Evolutionary conservation across 805 yeast species (phyloP).

Genomic region (Saccharomycopsis sp.): DNA sequence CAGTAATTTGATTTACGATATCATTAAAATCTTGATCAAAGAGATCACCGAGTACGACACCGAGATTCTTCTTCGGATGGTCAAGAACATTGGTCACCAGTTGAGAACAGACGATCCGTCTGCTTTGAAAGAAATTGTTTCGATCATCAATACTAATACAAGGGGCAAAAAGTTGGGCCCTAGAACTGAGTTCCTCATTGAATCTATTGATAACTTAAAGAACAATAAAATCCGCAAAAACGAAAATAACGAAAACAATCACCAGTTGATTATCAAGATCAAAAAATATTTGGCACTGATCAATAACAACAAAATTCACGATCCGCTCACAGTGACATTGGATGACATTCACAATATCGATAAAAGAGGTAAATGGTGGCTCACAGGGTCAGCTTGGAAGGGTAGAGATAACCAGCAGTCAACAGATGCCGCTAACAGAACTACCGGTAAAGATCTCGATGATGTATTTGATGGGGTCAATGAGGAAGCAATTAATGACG

Average conservation of each 20-base stretch:
- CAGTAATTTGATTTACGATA: conserved; percentile 68
- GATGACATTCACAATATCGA: conserved; percentile 75
- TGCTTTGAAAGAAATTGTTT: conserved; percentile 73
- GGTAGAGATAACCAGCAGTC: conserved; percentile 38
- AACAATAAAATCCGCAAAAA: conserved; percentile 70
- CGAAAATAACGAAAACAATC: conserved; percentile 37
- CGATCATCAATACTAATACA: conserved; percentile 43
- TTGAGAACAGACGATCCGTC: conserved; percentile 86
- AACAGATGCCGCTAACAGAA: conserved; percentile 21
- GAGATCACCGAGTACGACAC: conserved; percentile 65
- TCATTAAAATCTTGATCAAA: conserved; percentile 47
- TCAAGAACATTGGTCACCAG: conserved; percentile 74
- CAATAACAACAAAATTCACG: conserved; percentile 41
- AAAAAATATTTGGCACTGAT: conserved; percentile 57
- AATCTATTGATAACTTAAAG: conserved; percentile 76
- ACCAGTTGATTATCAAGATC: conserved; percentile 46
- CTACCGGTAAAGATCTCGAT: conserved; percentile 12
- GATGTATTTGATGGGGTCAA: conserved; percentile 25
- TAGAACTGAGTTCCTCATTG: conserved; percentile 77
- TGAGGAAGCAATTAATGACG: conserved; percentile 43
- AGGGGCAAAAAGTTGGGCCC: conserved; percentile 38
- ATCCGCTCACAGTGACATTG: conserved; percentile 77
- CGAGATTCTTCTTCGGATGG: conserved; percentile 65
- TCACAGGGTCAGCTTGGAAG: conserved; percentile 96
- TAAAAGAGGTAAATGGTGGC: conserved; percentile 96